A percentile compares a stretch with the other conserved stretches of the same genome.
phyloP scores from a whole-genome alignment of 805 yeast species.

The Scheffersomyces coipomensis region DNA sequence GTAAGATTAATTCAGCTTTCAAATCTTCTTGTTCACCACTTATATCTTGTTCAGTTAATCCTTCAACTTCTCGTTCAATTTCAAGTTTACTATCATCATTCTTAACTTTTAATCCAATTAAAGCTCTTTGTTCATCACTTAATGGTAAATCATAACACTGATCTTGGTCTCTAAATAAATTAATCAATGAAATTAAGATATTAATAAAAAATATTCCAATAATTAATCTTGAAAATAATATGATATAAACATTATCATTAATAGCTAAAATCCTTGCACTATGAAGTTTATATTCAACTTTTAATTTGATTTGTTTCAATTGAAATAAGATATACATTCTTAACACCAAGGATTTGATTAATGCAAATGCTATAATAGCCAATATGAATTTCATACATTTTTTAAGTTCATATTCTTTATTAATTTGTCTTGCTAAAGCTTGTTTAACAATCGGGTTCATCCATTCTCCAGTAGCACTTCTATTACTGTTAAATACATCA shows the following conservation, averaged over 20 bases:
- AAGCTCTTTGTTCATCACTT: constrained; percentile 41
- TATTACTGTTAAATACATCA: constrained; percentile 2
- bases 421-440: constrained; percentile 45
- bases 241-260: constrained; percentile 4
- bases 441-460: constrained; percentile 40
- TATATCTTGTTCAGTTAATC: constrained; percentile 1
- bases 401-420: constrained; percentile 36
- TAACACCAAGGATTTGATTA: constrained; percentile 14
- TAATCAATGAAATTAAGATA: constrained; percentile 17
- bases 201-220: constrained; percentile 2
- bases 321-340: constrained; percentile 9
- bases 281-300: constrained; percentile 1
- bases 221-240: not conserved
- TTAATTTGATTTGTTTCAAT: constrained; percentile 1
- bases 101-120: constrained; percentile 38
- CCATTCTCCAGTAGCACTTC: constrained; percentile 31
- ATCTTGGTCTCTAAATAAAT: constrained; percentile 41
- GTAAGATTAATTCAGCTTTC: constrained; percentile 16
- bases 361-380: constrained; percentile 23
- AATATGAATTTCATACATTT: constrained; percentile 27
- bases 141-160: constrained; percentile 53
- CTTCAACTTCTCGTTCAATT: constrained; percentile 1
- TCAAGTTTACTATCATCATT: constrained; percentile 3
- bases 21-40: constrained; percentile 1
- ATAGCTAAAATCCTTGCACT: constrained; percentile 1